These are phyloP conservation scores for Hypoxylon rubiginosum DNA, from an alignment of 2,329 filamentous ascomycete species.

Conservation along the genomic window DNA sequence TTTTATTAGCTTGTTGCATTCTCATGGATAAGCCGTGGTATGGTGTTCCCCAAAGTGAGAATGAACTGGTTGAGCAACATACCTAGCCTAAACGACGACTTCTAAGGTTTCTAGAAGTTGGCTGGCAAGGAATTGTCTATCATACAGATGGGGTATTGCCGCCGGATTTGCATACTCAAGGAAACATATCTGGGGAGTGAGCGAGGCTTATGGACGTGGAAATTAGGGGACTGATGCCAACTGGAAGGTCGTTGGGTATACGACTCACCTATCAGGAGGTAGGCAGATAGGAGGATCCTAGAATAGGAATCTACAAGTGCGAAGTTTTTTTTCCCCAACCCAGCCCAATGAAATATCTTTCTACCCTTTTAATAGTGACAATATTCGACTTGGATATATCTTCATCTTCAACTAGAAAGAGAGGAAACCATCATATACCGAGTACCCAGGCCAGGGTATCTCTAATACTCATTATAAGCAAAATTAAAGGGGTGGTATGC, in stretches of 20 bases:
- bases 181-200: no score
- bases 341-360: not conserved
- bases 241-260: not conserved
- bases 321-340: not conserved
- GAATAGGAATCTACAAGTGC: not conserved
- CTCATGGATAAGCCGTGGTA: not conserved
- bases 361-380: not conserved
- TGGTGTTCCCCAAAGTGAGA: constrained; percentile 11
- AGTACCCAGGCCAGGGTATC: not conserved
- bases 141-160: not conserved
- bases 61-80: not conserved
- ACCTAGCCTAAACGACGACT: not conserved
- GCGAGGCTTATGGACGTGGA: not conserved
- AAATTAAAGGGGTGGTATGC: no score
- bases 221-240: not conserved
- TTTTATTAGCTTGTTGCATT: not conserved
- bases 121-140: not conserved
- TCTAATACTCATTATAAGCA: no score
- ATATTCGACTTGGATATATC: not conserved
- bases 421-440: not conserved
- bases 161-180: not conserved
- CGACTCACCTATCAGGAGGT: not conserved
- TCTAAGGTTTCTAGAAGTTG: not conserved
- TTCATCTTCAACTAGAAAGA: not conserved
- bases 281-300: not conserved